Evolutionary conservation across 2,329 filamentous ascomycete genomes (phyloP).

Genomic region (Penicillium sclerotigenum): DNA sequence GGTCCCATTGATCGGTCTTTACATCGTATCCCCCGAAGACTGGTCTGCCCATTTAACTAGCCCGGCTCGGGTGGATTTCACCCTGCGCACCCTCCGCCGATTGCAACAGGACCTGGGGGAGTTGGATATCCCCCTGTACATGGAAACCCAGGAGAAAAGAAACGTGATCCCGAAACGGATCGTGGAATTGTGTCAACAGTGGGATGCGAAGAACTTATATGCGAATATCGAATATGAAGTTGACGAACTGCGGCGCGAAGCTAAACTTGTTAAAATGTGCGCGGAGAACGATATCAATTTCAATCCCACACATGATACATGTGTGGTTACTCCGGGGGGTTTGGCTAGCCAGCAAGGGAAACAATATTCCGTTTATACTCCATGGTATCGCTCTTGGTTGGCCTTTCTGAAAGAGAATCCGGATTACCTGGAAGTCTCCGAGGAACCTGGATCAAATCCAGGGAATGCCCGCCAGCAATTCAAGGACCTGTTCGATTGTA

Average conservation of each 20-base stretch:
- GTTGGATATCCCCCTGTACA: slow-evolving; percentile 72
- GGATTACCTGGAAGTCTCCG: slow-evolving; percentile 61
- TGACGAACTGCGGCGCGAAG: slow-evolving; percentile 79
- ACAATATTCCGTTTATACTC: slow-evolving; percentile 80
- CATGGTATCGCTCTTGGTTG: slow-evolving; percentile 78
- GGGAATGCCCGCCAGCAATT: slow-evolving; percentile 48
- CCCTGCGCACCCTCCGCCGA: slow-evolving; percentile 65
- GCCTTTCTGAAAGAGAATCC: slow-evolving; percentile 67
- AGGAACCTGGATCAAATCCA: slow-evolving; percentile 58
- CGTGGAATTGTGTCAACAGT: slow-evolving; percentile 63
- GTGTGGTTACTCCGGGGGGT: slow-evolving; percentile 71
- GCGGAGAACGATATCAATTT: slow-evolving; percentile 64
- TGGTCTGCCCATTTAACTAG: slow-evolving; percentile 75
- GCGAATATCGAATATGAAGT: slow-evolving; percentile 90
- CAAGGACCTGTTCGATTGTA: slow-evolving; percentile 55
- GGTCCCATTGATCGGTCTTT: slow-evolving; percentile 71
- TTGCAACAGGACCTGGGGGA: slow-evolving; percentile 65
- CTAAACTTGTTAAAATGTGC: slow-evolving; percentile 59
- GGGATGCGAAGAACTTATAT: slow-evolving; percentile 72
- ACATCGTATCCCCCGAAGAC: slow-evolving; percentile 78
- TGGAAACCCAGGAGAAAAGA: slow-evolving; percentile 68
- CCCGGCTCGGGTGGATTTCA: slow-evolving; percentile 74
- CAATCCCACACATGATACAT: slow-evolving; percentile 74
- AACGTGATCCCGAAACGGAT: slow-evolving; percentile 61
- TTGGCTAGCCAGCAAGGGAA: slow-evolving; percentile 66